Base-by-base conservation (phyloP, 2,329 filamentous ascomycete species). In the Xylariaceae sp. region DNA sequence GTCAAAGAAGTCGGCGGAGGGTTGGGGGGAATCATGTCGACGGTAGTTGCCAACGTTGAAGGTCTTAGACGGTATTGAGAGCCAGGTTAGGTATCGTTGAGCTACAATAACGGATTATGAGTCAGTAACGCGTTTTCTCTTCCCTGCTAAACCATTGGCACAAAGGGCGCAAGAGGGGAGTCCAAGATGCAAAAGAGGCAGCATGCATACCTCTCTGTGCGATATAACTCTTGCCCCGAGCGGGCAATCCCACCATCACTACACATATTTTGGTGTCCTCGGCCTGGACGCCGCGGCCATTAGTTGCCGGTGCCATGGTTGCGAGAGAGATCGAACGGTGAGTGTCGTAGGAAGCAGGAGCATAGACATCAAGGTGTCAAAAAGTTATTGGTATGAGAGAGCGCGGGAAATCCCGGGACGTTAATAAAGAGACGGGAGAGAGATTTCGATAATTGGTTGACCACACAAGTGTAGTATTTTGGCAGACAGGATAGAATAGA, bases 41-140 rank as follows among this genome's bases (percentile, higher is more conserved):
- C 94, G 90, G 74, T 99, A 99, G 72, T 88, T 92, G 73, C 94
- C 94, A 65, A 99, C 94, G 67, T 99, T 99, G 85, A 99, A 99
- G 65, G 92, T 93, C 74, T 92, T 88, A 60, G 94, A 89, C 45
- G 90, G 88, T 71, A 99, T 92, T 30, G 92, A 96, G 60, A 97
- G 88, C 94, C 94, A 99, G 74, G 90, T 89, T 41, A 99, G 86
- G 76, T 99, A 99, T 61, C 94, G 88, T 74, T 94, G 88, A 62
- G 92, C 91, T 94, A 61, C 18, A 57, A 48, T 30, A 15, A 64
- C 23, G 35, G 30, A 53, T 30, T n/a, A 47, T 11, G 50, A 23
- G 53, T 62, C 34, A 64, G 58, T 17, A 37, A 30, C 52, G 34
- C 13, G 34, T 23, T 23, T 37, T 39, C 39, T 34, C 53, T 39